Percentiles rank a stretch among this genome's conserved stretches.
These are phyloP conservation scores for Lepidium aucheri DNA, from an alignment of 345 rosid genomes.

Conservation along the genomic window DNA sequence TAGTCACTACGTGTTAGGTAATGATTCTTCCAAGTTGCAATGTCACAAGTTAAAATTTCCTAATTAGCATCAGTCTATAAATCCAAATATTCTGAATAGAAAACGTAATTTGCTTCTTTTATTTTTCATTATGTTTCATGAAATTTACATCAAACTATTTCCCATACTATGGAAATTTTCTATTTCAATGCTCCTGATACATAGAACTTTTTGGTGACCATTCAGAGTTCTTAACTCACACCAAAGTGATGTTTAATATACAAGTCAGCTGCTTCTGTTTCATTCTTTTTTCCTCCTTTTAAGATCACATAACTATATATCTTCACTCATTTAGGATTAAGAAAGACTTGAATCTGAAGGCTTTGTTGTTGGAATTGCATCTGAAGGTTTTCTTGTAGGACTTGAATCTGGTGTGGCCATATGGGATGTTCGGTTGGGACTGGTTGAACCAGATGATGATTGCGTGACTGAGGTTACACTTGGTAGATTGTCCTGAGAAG, in stretches of 20 bases:
- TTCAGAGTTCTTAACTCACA: not conserved
- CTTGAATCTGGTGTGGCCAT: constrained; percentile 25
- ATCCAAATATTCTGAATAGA: no score
- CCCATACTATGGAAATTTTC: not conserved
- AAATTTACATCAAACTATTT: not conserved
- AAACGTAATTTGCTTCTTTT: no score
- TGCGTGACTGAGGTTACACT: constrained; percentile 25
- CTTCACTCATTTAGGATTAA: not conserved
- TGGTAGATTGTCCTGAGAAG: constrained; percentile 45
- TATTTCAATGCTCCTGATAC: not conserved
- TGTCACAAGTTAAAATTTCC: no score
- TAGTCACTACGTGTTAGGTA: no score
- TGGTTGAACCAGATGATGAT: constrained; percentile 29
- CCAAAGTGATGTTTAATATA: not conserved
- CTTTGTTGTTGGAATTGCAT: not conserved
- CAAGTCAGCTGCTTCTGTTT: not conserved
- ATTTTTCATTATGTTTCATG: not conserved
- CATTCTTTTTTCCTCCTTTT: not conserved
- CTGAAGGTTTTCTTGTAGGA: constrained; percentile 2
- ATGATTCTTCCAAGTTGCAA: no score
- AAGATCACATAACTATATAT: not conserved
- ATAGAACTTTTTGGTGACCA: no score
- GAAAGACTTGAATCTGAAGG: not conserved
- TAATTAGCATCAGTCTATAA: no score
- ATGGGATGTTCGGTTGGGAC: constrained; percentile 19